Percentiles rank a stretch among this genome's conserved stretches.
phyloP scores from a whole-genome alignment of 129 eudicot genomes.

The Ambrosia artemisiifolia region DNA sequence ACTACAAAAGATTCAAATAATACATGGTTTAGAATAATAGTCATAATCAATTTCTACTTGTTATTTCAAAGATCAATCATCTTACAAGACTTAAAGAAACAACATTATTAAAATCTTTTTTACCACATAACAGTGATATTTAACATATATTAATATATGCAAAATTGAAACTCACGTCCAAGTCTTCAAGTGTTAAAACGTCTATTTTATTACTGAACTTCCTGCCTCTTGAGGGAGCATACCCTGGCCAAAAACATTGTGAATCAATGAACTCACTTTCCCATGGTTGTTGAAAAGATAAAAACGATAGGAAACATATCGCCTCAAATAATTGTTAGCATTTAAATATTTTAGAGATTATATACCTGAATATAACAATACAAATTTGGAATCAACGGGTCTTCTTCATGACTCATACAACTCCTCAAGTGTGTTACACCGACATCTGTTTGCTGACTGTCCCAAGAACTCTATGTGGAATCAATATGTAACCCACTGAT shows the following conservation, averaged over 20 bases:
- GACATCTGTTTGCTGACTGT: constrained; percentile 92
- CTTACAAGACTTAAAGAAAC: no score
- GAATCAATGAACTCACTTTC: constrained; percentile 99
- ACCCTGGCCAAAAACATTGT: constrained; percentile 90
- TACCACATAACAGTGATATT: neutral
- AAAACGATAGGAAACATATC: neutral
- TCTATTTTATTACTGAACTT: constrained; percentile 96
- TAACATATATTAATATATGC: neutral
- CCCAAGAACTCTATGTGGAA: constrained; percentile 94
- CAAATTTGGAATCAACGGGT: constrained; percentile 92
- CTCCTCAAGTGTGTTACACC: constrained; percentile 97
- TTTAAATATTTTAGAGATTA: neutral
- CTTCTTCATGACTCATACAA: constrained; percentile 99
- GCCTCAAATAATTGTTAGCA: neutral
- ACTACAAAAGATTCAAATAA: no score
- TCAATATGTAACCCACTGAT: constrained; percentile 97
- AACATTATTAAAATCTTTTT: neutral
- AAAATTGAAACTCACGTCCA: constrained; percentile 51
- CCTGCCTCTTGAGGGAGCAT: no score
- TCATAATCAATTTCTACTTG: no score
- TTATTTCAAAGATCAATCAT: no score
- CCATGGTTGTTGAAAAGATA: constrained; percentile 67
- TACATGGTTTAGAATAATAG: no score
- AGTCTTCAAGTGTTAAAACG: constrained; percentile 90
- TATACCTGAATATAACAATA: constrained; percentile 90